Evolutionary conservation across 2,329 filamentous ascomycete species (phyloP).

Genomic region (Fusarium sp.): DNA sequence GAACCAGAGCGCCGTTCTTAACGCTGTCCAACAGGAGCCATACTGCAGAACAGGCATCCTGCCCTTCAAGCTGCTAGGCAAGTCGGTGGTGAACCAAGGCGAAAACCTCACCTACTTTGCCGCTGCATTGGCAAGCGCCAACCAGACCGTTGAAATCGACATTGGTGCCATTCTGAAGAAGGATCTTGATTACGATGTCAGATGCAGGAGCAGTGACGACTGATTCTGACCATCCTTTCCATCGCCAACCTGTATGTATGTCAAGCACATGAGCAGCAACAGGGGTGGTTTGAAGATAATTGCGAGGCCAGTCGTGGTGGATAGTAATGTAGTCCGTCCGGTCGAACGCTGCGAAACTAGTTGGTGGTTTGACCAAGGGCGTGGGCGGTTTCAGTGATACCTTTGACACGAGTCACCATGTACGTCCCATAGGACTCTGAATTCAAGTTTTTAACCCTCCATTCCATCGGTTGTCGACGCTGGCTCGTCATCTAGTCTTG

Average conservation of each 20-base stretch:
- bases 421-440: conserved; percentile 21
- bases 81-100: conserved; percentile 60
- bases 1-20: conserved; percentile 59
- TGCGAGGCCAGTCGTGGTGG: neutral
- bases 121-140: conserved; percentile 60
- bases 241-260: neutral
- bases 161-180: conserved; percentile 56
- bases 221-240: conserved; percentile 4
- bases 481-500: conserved; percentile 6
- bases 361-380: conserved; percentile 30
- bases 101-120: conserved; percentile 65
- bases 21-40: conserved; percentile 49
- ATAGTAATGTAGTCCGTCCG: neutral
- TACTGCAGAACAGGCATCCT: conserved; percentile 65
- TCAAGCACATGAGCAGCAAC: neutral
- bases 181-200: conserved; percentile 43
- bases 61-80: conserved; percentile 64
- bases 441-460: conserved; percentile 26
- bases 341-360: conserved; percentile 27
- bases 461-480: conserved; percentile 7
- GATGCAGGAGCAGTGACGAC: conserved; percentile 27
- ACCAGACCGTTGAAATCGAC: conserved; percentile 62
- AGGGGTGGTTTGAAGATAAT: neutral
- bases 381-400: conserved; percentile 47
- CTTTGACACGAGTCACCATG: conserved; percentile 38